Conservation (phyloP, 768 basidiomycete species). For the Tubosaeta brunneosetosa region DNA sequence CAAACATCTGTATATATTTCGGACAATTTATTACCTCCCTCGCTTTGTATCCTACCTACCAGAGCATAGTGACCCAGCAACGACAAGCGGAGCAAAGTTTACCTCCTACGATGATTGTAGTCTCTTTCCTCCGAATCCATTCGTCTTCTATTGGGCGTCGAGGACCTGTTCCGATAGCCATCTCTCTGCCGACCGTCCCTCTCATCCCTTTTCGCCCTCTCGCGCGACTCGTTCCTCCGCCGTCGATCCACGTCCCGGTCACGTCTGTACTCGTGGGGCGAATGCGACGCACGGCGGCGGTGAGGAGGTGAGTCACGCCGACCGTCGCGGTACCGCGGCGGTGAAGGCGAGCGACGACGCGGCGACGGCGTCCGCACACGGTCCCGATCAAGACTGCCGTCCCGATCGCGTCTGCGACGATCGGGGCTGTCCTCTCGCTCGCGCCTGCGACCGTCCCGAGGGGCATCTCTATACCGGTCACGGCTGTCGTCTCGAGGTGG, state of each 20-base stretch:
- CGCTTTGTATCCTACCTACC: neutral
- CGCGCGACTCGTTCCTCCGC: slow-evolving; percentile 24
- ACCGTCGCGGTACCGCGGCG: slow-evolving; percentile 25
- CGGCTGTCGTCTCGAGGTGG: neutral
- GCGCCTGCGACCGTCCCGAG: slow-evolving; percentile 1
- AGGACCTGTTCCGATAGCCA: slow-evolving; percentile 18
- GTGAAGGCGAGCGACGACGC: slow-evolving; percentile 25
- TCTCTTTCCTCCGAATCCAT: slow-evolving; percentile 23
- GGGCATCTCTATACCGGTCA: slow-evolving; percentile 16
- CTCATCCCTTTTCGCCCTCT: slow-evolving; percentile 20
- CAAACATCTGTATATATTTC: neutral
- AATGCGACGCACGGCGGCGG: slow-evolving; percentile 19
- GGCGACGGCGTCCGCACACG: slow-evolving; percentile 35
- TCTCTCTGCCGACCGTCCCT: slow-evolving; percentile 22
- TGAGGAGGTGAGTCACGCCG: slow-evolving; percentile 24
- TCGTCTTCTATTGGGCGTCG: slow-evolving; percentile 22
- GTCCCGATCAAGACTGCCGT: slow-evolving; percentile 24
- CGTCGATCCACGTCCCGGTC: slow-evolving; percentile 25
- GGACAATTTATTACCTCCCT: slow-evolving; percentile 7
- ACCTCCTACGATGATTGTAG: slow-evolving; percentile 19
- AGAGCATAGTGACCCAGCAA: neutral
- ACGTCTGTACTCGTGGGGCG: slow-evolving; percentile 18
- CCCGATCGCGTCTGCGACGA: slow-evolving; percentile 9
- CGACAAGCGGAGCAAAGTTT: too few relatives aligned
- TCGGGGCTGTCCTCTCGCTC: neutral